Evolutionary conservation across 176 grass and related monocot genomes (phyloP).

Genomic region (Coix lacrymajobi): DNA sequence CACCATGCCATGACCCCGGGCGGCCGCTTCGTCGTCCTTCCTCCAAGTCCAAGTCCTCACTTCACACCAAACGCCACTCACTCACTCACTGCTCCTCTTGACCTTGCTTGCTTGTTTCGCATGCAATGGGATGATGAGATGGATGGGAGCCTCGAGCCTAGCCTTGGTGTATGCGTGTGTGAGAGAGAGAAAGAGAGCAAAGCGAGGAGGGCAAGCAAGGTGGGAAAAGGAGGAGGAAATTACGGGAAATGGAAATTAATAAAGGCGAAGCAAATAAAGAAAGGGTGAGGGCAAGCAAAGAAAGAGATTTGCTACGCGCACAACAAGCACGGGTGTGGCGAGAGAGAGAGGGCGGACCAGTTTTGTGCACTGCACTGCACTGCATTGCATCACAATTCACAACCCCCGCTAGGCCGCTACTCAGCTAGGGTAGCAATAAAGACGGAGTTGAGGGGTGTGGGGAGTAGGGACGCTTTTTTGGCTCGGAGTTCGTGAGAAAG

Average conservation of each 20-base stretch:
- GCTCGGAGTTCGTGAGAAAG: constrained; percentile 35
- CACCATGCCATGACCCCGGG: constrained; percentile 20
- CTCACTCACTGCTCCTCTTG: constrained; percentile 7
- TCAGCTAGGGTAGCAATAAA: constrained; percentile 32
- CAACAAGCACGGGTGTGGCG: constrained; percentile 1
- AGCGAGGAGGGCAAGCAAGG: constrained; percentile 9
- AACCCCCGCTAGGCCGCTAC: neutral
- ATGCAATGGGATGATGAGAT: constrained; percentile 23
- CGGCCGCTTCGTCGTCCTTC: neutral
- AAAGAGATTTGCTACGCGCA: constrained; percentile 36
- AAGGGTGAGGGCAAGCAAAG: neutral
- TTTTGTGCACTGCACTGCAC: neutral
- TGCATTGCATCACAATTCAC: too few species aligned
- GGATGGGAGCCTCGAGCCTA: neutral
- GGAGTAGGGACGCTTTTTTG: constrained; percentile 15
- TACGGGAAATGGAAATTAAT: constrained; percentile 42
- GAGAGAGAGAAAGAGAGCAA: neutral
- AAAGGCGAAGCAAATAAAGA: constrained; percentile 34
- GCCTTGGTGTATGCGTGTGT: neutral
- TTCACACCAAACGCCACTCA: constrained; percentile 27
- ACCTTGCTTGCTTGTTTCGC: constrained; percentile 20
- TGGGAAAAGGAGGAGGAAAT: constrained; percentile 27
- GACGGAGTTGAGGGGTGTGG: neutral
- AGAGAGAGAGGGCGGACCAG: neutral
- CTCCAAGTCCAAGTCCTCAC: neutral